Conservation (phyloP, 2,329 filamentous ascomycete genomes). For the Fonsecaea nubica region DNA sequence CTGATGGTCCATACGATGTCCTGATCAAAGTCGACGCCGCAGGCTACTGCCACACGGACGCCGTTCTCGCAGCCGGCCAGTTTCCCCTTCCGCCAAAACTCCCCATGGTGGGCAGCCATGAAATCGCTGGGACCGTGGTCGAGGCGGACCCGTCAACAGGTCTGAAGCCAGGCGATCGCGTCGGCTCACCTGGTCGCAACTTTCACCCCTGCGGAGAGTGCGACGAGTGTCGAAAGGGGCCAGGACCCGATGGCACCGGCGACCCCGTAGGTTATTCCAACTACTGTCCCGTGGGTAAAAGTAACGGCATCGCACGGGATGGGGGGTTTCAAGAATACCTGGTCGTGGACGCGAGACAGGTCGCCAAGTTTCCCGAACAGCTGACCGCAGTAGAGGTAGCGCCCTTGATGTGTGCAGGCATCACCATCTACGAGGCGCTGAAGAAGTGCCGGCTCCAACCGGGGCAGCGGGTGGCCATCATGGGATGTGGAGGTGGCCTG, state of each 20-base stretch:
- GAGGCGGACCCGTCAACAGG: constrained; percentile 28
- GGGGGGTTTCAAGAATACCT: constrained; percentile 41
- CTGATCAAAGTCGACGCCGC: constrained; percentile 56
- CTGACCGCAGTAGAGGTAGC: constrained; percentile 26
- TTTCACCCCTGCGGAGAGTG: constrained; percentile 28
- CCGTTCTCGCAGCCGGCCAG: constrained; percentile 46
- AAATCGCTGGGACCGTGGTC: constrained; percentile 56
- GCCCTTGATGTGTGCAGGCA: constrained; percentile 35
- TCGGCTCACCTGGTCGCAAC: constrained; percentile 25
- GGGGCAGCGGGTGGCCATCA: constrained; percentile 65
- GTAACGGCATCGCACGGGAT: constrained; percentile 52
- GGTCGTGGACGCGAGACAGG: constrained; percentile 38
- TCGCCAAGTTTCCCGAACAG: constrained; percentile 37
- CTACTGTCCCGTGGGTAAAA: constrained; percentile 57
- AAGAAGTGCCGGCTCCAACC: constrained; percentile 24
- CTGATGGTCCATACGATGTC: constrained; percentile 53
- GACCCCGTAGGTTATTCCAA: constrained; percentile 13
- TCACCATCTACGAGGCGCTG: constrained; percentile 31
- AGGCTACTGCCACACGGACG: constrained; percentile 57
- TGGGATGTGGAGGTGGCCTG: constrained; percentile 73
- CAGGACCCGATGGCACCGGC: constrained; percentile 22
- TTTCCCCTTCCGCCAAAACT: constrained; percentile 45
- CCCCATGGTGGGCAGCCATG: constrained; percentile 55
- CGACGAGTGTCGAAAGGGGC: constrained; percentile 21
- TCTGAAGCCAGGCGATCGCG: constrained; percentile 20